These are phyloP conservation scores for Saksenaea oblongispora DNA, from an alignment of 371 early-diverging fungal species.

Conservation along the genomic window DNA sequence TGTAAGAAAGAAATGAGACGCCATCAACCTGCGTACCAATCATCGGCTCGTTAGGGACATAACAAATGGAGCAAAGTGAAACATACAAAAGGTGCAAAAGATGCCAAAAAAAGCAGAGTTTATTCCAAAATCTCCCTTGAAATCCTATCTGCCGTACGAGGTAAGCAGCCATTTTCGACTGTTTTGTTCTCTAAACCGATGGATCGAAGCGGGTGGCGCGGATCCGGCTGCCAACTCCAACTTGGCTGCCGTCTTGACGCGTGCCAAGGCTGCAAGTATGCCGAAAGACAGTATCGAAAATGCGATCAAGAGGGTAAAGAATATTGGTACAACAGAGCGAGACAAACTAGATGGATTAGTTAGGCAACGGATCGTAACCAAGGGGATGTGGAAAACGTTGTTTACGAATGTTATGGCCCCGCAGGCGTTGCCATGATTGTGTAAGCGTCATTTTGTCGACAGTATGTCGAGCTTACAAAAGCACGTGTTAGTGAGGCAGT, in stretches of 20 bases:
- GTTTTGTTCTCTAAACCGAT: constrained; percentile 2
- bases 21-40: background rate
- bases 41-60: constrained; percentile 44
- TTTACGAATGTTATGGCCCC: constrained; percentile 72
- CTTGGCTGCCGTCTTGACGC: constrained; percentile 60
- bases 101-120: constrained; percentile 54
- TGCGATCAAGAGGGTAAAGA: constrained; percentile 63
- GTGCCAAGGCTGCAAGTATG: constrained; percentile 63
- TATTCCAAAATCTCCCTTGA: constrained; percentile 62
- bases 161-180: constrained; percentile 22
- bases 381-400: constrained; percentile 48
- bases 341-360: background rate
- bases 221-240: constrained; percentile 53
- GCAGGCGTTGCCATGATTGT: constrained; percentile 67
- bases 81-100: constrained; percentile 62
- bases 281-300: constrained; percentile 75
- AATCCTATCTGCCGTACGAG: constrained; percentile 61
- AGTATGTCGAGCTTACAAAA: background rate
- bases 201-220: constrained; percentile 45
- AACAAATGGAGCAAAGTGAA: constrained; percentile 75
- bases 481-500: constrained; percentile 50
- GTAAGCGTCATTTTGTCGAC: constrained; percentile 26
- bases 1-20: constrained; percentile 19
- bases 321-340: background rate
- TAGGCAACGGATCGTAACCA: constrained; percentile 34